phyloP scores from a whole-genome alignment of 495 filamentous ascomycete genomes.

The Talaromyces thailandensis region DNA sequence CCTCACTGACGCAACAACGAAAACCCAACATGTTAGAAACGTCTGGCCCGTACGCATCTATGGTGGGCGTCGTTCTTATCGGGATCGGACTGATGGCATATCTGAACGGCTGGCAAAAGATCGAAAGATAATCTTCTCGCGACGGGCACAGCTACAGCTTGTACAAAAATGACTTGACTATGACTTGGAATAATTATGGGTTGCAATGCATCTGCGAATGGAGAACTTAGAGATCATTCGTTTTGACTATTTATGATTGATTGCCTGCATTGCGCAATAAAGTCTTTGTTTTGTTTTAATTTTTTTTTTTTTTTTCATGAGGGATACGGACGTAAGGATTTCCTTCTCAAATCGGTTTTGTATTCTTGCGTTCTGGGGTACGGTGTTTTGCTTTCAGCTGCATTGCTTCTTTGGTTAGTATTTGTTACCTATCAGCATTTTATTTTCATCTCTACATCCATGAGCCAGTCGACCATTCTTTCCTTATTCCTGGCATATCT shows the following conservation, averaged over 20 bases:
- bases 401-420: constrained; percentile 14
- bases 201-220: constrained; percentile 2
- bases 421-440: background rate
- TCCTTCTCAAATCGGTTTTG: constrained; percentile 11
- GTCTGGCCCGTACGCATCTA: constrained; percentile 73
- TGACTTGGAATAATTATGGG: constrained; percentile 1
- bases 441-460: background rate
- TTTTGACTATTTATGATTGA: constrained; percentile 31
- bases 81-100: constrained; percentile 92
- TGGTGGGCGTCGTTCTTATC: constrained; percentile 80
- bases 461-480: background rate
- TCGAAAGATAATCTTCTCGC: constrained; percentile 41
- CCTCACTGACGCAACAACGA: constrained; percentile 31
- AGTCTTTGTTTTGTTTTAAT: background rate
- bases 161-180: constrained; percentile 3
- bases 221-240: constrained; percentile 11
- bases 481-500: constrained; percentile 7
- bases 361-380: constrained; percentile 12
- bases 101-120: constrained; percentile 78
- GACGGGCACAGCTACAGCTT: constrained; percentile 11
- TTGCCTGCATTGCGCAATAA: constrained; percentile 2
- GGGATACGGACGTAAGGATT: constrained; percentile 12
- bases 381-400: background rate
- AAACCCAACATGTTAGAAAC: constrained; percentile 44
- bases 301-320: background rate